Base-by-base conservation (phyloP, 176 grass and related monocot species). In the Ensete ventricosum region DNA sequence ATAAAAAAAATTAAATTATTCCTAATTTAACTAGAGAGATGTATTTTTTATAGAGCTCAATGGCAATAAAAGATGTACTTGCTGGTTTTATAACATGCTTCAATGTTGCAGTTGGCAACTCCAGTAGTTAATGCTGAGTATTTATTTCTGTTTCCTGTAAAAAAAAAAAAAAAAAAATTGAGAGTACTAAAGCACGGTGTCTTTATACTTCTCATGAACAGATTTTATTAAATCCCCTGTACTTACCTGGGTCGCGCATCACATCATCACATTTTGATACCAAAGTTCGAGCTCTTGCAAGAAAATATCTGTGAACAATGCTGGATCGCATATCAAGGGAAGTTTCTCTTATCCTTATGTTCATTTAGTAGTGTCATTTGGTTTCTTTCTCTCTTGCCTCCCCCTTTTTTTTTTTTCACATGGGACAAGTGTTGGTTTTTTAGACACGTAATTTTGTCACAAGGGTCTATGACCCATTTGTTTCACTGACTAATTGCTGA, bases 201-300 rank as follows among this genome's bases (percentile, higher is more conserved):
- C 22, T 79, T 50, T 43, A 12, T 64, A 8, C 55, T 21, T 69
- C 59, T 75, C 26, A 16, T 77, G 49, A 76, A 75, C 75, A 93
- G 88, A 82, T 81, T 54, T 77, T 93, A 67, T 74, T 93, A 9
- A 91, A 90, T 87, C 88, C 90, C 12, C 88, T 85, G 52, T 93
- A 89, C 69, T 64, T 89, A 26, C 75, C 85, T 57, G 90, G 90
- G 74, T 98, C 88, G 69, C 78, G 90, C 55, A 98, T 93, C 82
- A 80, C 84, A 59, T 93, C 88, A 8, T 89, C 90, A 6, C 90
- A 85, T 75, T 93, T 98, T 27, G 82, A 91, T 55, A 91, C 90
- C 66, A 89, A 88, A 84, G 84, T 98, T 68, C 76, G 86, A 76
- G 78, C 86, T 76, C 80, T 93, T 80, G 90, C 94, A 78, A 91